These are phyloP conservation scores for Lactarius pseudohatsudake DNA, from an alignment of 768 basidiomycete genomes.

Conservation along the genomic window DNA sequence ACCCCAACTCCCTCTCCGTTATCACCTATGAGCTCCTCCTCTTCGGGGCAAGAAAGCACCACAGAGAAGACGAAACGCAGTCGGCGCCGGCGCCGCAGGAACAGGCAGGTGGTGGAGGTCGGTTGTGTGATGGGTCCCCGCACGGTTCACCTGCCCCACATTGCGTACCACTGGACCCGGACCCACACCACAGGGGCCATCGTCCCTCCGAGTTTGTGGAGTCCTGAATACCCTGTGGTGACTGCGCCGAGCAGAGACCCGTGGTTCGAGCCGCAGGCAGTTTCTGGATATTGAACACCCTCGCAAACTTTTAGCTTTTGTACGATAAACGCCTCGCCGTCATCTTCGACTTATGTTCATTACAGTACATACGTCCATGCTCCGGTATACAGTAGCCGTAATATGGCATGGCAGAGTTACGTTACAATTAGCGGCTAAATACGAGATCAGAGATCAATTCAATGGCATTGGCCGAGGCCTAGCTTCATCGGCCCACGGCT, in stretches of 20 bases:
- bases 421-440: not conserved
- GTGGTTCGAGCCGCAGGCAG: not conserved
- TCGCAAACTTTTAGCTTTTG: not conserved
- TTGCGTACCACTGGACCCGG: not conserved
- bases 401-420: not conserved
- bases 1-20: not conserved
- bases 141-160: not conserved
- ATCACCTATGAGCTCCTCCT: not conserved
- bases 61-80: not conserved
- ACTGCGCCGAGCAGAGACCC: not conserved
- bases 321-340: not conserved
- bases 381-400: not conserved
- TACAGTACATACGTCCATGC: not conserved
- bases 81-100: not conserved
- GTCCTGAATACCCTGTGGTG: not conserved
- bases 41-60: not conserved
- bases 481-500: too few species aligned
- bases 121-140: constrained; percentile 15
- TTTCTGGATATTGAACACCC: not conserved
- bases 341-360: not conserved
- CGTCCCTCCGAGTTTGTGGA: not conserved
- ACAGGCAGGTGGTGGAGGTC: not conserved
- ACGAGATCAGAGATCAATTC: not conserved
- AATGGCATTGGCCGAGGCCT: not conserved
- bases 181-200: not conserved